Conservation (phyloP, 1,284 basidiomycete genomes). For the Omphalotus olearius region DNA sequence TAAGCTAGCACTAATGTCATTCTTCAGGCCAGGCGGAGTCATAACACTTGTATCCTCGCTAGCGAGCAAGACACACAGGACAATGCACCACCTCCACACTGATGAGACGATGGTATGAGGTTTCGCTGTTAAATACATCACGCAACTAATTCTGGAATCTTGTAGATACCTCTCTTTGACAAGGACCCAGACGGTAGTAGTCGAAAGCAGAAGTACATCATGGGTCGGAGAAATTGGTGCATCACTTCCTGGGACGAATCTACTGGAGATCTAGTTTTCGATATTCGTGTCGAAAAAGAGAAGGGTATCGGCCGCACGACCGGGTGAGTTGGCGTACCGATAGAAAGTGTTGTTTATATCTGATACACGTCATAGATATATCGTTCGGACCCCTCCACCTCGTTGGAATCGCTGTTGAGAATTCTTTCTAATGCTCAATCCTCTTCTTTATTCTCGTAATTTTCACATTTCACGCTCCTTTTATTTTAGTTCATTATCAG, state of each 20-base stretch:
- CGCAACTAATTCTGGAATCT: not conserved
- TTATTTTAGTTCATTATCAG: no score
- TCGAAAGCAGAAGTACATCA: slow-evolving; percentile 74
- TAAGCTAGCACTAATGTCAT: not conserved
- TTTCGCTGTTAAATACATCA: not conserved
- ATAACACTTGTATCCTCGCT: slow-evolving; percentile 79
- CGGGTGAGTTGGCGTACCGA: slow-evolving; percentile 40
- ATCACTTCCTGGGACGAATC: slow-evolving; percentile 58
- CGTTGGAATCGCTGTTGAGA: slow-evolving; percentile 31
- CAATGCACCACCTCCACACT: slow-evolving; percentile 67
- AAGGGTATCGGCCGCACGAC: slow-evolving; percentile 79
- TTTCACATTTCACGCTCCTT: not conserved
- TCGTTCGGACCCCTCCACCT: slow-evolving; percentile 45
- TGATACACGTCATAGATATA: slow-evolving; percentile 35
- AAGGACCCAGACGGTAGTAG: slow-evolving; percentile 73
- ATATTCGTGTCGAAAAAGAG: slow-evolving; percentile 82
- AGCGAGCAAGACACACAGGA: slow-evolving; percentile 81
- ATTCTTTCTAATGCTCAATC: not conserved
- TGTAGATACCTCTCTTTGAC: slow-evolving; percentile 73
- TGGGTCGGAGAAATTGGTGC: slow-evolving; percentile 90
- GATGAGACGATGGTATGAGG: slow-evolving; percentile 80
- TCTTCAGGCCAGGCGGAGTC: slow-evolving; percentile 59
- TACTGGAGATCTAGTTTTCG: slow-evolving; percentile 76
- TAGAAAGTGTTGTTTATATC: slow-evolving; percentile 7
- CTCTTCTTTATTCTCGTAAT: not conserved